phyloP scores from a whole-genome alignment of 2,329 filamentous ascomycete species.

The Cercospora citrullina region DNA sequence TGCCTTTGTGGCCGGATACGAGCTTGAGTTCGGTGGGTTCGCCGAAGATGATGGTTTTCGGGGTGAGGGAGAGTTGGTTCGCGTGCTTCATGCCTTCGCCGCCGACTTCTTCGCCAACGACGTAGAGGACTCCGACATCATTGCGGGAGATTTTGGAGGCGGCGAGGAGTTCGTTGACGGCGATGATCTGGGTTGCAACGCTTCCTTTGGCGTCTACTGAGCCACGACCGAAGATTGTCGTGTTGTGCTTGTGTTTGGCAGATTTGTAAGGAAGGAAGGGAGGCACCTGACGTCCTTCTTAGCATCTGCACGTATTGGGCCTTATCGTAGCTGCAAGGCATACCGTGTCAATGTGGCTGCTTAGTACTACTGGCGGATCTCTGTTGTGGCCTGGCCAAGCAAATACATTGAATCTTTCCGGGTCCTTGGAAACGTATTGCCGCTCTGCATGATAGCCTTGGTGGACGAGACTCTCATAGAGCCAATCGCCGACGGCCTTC shows the following conservation, averaged over 20 bases:
- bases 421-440: constrained; percentile 50
- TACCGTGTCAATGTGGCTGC: constrained; percentile 78
- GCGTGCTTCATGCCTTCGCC: constrained; percentile 75
- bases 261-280: constrained; percentile 67
- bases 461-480: constrained; percentile 64
- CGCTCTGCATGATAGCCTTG: constrained; percentile 64
- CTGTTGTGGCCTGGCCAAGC: constrained; percentile 59
- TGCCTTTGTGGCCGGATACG: constrained; percentile 89
- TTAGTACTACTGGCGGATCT: constrained; percentile 63
- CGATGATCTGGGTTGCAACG: constrained; percentile 72
- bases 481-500: constrained; percentile 64
- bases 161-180: constrained; percentile 56
- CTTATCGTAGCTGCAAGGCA: constrained; percentile 23
- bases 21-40: constrained; percentile 90
- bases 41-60: constrained; percentile 77
- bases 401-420: constrained; percentile 70
- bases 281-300: constrained; percentile 52
- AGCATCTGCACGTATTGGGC: neutral
- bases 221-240: constrained; percentile 63
- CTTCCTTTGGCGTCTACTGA: constrained; percentile 62
- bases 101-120: constrained; percentile 77
- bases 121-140: constrained; percentile 57
- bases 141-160: constrained; percentile 45
- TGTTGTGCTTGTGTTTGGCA: constrained; percentile 45
- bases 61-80: constrained; percentile 49